Conservation (phyloP, 768 basidiomycete species). For the Leccinum boreale region DNA sequence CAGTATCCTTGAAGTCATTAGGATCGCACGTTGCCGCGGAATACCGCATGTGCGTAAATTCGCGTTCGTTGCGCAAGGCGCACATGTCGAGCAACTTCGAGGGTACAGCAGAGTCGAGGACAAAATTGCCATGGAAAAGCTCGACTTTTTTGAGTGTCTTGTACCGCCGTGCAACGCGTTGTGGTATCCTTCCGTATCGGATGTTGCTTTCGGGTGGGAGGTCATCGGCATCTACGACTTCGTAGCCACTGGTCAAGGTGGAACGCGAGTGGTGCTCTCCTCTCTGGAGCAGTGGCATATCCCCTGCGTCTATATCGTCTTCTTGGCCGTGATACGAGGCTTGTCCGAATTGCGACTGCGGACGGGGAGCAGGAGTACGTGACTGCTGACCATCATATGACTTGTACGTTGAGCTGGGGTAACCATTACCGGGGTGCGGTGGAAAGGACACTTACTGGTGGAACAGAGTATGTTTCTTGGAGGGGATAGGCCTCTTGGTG, state of each 20-base stretch:
- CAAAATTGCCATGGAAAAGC: constrained; percentile 92
- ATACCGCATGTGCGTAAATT: constrained; percentile 96
- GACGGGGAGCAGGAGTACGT: constrained; percentile 22
- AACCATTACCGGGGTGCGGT: constrained; percentile 12
- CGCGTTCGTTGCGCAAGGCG: constrained; percentile 70
- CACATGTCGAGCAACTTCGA: constrained; percentile 88
- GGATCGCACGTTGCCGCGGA: constrained; percentile 95
- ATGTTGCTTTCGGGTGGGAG: constrained; percentile 52
- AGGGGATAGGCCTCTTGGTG: constrained; percentile 15
- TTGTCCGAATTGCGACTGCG: constrained; percentile 22
- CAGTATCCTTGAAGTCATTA: constrained; percentile 78
- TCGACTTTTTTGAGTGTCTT: constrained; percentile 94
- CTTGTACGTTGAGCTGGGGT: constrained; percentile 18
- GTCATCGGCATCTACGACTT: constrained; percentile 29
- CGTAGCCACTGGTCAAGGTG: constrained; percentile 45
- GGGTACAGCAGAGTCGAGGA: constrained; percentile 87
- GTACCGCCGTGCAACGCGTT: constrained; percentile 82
- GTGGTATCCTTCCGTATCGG: constrained; percentile 87
- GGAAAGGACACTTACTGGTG: constrained; percentile 18
- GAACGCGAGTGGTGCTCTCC: constrained; percentile 34
- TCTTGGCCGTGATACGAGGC: constrained; percentile 42
- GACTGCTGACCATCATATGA: constrained; percentile 20
- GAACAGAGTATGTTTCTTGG: constrained; percentile 22
- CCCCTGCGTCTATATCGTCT: constrained; percentile 51
- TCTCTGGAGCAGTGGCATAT: constrained; percentile 63